These are phyloP conservation scores for Domatiomyces catenatus DNA, from an alignment of 2,329 filamentous ascomycete species.

Conservation along the genomic window DNA sequence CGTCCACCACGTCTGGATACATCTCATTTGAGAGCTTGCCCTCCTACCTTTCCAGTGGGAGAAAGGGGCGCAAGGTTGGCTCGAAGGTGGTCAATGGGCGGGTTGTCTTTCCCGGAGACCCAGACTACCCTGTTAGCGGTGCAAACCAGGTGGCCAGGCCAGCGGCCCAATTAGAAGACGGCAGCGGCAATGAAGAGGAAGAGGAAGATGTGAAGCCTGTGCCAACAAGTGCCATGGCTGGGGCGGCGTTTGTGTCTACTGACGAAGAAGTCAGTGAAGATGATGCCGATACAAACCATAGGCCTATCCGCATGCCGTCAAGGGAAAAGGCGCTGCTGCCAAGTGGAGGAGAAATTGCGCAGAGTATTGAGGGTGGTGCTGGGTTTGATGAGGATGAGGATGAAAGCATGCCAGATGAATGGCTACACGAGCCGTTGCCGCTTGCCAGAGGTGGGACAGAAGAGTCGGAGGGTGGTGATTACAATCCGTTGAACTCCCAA, in stretches of 20 bases:
- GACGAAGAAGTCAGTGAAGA: conserved; percentile 13
- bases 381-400: conserved; percentile 1
- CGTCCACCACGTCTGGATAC: conserved; percentile 3
- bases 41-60: not conserved
- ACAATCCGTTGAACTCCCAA: conserved; percentile 1
- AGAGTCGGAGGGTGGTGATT: conserved; percentile 12
- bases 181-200: conserved; percentile 1
- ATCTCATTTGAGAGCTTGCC: conserved; percentile 1
- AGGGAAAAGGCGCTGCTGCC: too few species aligned
- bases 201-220: conserved; percentile 7
- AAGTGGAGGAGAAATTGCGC: not conserved
- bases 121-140: conserved; percentile 5
- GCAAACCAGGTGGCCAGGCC: not conserved
- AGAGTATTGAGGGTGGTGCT: not conserved
- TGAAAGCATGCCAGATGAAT: conserved; percentile 6
- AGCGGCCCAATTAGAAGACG: conserved; percentile 2
- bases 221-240: conserved; percentile 11
- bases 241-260: conserved; percentile 9
- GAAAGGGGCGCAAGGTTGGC: conserved; percentile 11
- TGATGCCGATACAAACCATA: conserved; percentile 1
- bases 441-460: conserved; percentile 13
- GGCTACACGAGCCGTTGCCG: conserved; percentile 4
- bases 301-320: not conserved
- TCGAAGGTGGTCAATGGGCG: conserved; percentile 14
- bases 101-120: conserved; percentile 10